phyloP scores from a whole-genome alignment of 2,329 filamentous ascomycete genomes.

The Epichloe gansuensis region DNA sequence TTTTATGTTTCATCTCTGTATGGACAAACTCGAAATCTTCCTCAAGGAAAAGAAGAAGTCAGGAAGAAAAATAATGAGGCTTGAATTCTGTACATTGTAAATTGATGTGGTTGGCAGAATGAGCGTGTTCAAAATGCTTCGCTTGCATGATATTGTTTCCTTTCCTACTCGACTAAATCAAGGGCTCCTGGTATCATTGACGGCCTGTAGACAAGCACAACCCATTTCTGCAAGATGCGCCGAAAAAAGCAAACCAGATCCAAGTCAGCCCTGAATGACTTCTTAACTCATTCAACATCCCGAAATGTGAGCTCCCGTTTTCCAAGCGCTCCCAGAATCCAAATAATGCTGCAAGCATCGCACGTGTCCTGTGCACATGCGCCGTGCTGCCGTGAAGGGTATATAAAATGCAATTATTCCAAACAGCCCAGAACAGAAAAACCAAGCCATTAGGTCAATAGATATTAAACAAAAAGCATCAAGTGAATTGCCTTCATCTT shows the following conservation, averaged over 20 bases:
- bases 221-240: too few species aligned
- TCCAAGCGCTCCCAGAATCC: not conserved
- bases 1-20: too few species aligned
- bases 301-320: not conserved
- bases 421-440: not conserved
- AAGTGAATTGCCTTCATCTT: not conserved
- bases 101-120: too few species aligned
- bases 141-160: not conserved
- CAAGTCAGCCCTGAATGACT: too few species aligned
- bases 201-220: not conserved
- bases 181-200: not conserved
- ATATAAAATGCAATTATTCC: not conserved
- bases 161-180: not conserved
- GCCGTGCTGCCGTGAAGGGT: not conserved
- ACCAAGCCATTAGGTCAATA: not conserved
- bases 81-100: too few species aligned
- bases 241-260: too few species aligned
- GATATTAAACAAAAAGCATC: not conserved
- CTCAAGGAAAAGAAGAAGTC: too few species aligned
- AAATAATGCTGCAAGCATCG: too few species aligned
- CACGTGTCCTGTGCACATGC: too few species aligned
- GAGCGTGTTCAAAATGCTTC: not conserved
- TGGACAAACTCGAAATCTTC: too few species aligned
- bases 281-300: too few species aligned
- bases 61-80: too few species aligned